phyloP scores from a whole-genome alignment of 2,329 filamentous ascomycete genomes.

The Aspergillus clavatus region DNA sequence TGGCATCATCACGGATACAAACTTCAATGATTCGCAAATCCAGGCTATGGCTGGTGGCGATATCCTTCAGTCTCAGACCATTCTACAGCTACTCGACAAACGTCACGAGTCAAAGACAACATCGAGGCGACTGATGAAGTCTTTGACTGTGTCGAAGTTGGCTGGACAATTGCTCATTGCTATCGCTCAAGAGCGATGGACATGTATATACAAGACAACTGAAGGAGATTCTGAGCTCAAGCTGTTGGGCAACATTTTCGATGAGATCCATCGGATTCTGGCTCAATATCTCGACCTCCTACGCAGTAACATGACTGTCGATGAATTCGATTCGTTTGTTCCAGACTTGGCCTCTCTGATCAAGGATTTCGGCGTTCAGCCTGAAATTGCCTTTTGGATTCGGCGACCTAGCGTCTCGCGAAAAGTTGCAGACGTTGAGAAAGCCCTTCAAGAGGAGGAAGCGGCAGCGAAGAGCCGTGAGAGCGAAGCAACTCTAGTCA shows the following conservation, averaged over 20 bases:
- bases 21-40: slow-evolving; percentile 84
- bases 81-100: slow-evolving; percentile 74
- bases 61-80: slow-evolving; percentile 70
- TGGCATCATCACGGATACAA: slow-evolving; percentile 78
- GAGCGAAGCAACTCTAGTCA: slow-evolving; percentile 20
- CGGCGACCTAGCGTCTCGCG: slow-evolving; percentile 68
- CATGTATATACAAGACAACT: slow-evolving; percentile 74
- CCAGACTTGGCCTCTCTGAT: slow-evolving; percentile 72
- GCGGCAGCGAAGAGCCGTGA: slow-evolving; percentile 20
- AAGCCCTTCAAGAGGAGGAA: slow-evolving; percentile 25
- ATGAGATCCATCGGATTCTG: slow-evolving; percentile 82
- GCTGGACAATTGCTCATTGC: slow-evolving; percentile 81
- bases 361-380: slow-evolving; percentile 71
- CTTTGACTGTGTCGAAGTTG: slow-evolving; percentile 71
- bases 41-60: slow-evolving; percentile 84
- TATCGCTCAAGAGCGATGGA: slow-evolving; percentile 82
- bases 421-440: slow-evolving; percentile 49
- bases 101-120: slow-evolving; percentile 71
- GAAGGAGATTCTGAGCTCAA: slow-evolving; percentile 71
- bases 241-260: slow-evolving; percentile 77
- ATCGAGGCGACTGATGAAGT: slow-evolving; percentile 72
- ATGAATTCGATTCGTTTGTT: slow-evolving; percentile 73
- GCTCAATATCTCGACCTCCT: slow-evolving; percentile 86
- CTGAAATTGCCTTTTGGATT: slow-evolving; percentile 79
- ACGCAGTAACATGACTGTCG: slow-evolving; percentile 68